Base-by-base conservation (phyloP, 2,329 filamentous ascomycete genomes). In the Verticillium longisporum region DNA sequence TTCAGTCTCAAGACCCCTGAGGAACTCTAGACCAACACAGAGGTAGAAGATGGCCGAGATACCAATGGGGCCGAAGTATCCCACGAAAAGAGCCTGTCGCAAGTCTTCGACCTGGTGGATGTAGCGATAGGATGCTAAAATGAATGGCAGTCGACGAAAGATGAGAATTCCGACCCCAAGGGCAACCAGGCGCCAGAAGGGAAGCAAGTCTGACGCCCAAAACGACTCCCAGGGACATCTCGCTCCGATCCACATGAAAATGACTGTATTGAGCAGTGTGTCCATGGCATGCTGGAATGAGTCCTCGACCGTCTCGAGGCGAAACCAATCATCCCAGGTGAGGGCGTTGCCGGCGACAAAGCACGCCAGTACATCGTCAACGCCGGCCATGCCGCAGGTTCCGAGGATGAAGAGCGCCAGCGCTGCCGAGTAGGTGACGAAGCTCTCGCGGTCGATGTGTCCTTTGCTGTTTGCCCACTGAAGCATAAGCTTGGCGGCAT, bases 281-380 rank as follows among this genome's bases (percentile, higher is more conserved):
- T 97, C 92, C 55, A 97, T 90, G 0, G 92, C 97, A 0, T 92
- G 92, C 71, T 97, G 92, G n/a, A 97, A 82, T 1, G 90, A 93
- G 69, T 97, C 94, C 67, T 97, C 93, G 67, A 89, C 78, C 0
- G 93, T 97, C 73, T 96, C 90, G 1, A 94, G 78, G 0, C 93
- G 88, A 74, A 97, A 97, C 92, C 91, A 96, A 74, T 96, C 92
- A 71, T 96, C 92, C 87, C 91, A 94, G 0, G 91, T 96, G 67
- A 97, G 96, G 1, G 85, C 85, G 69, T 96, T 97, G 1, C 93
- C 93, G 2, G 93, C 93, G 67, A 97, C 88, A 71, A 97, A 97
- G 75, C 92, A 96, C 1, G 93, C 92, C 6, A 97, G 80, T 1
- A 97, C 89, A 69, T 97, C 93, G 70, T 97, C 92, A 38, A 88